Base-by-base conservation (phyloP, 2,329 filamentous ascomycete species). In the Acrocalymma vagum region DNA sequence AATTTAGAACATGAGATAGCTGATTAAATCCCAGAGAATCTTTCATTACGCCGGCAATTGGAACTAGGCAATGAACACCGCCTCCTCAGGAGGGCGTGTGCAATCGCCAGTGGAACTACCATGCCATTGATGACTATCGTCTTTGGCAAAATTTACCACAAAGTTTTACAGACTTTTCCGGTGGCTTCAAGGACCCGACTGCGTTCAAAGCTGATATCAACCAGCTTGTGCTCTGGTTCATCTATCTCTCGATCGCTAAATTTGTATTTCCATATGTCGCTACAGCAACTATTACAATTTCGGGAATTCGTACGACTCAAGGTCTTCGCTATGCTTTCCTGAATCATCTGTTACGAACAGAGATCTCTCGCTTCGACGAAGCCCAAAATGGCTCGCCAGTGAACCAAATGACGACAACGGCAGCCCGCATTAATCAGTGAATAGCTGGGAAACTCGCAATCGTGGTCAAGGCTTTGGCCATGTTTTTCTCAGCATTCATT, bases 401-500 rank as follows among this genome's bases (percentile, higher is more conserved):
- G 91, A 96, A 69, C 94, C 90, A 34, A 95, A 95, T n/a, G n/a
- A n/a, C n/a, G n/a, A n/a, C 15, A 41, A n/a, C n/a, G n/a, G n/a
- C n/a, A n/a, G n/a, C n/a, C n/a, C n/a, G n/a, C 60, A 73, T 94
- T 36, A 85, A 96, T 38, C 91, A 96, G 68, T 90, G 95, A 55
- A 92, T 90, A 45, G n/a, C n/a, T n/a, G n/a, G n/a, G n/a, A n/a
- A n/a, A n/a, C n/a, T n/a, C n/a, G n/a, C n/a, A n/a, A n/a, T n/a
- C n/a, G n/a, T n/a, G n/a, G n/a, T n/a, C n/a, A n/a, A n/a, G n/a
- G n/a, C n/a, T n/a, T n/a, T n/a, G n/a, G n/a, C n/a, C n/a, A n/a
- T n/a, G n/a, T n/a, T n/a, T n/a, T n/a, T n/a, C n/a, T n/a, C n/a
- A n/a, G n/a, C n/a, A n/a, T n/a, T n/a, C n/a, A n/a, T n/a, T n/a